A percentile compares a stretch with the other conserved stretches of the same genome.
phyloP scores from a whole-genome alignment of 2,329 filamentous ascomycete genomes.

The Ceratocystis albifundus region DNA sequence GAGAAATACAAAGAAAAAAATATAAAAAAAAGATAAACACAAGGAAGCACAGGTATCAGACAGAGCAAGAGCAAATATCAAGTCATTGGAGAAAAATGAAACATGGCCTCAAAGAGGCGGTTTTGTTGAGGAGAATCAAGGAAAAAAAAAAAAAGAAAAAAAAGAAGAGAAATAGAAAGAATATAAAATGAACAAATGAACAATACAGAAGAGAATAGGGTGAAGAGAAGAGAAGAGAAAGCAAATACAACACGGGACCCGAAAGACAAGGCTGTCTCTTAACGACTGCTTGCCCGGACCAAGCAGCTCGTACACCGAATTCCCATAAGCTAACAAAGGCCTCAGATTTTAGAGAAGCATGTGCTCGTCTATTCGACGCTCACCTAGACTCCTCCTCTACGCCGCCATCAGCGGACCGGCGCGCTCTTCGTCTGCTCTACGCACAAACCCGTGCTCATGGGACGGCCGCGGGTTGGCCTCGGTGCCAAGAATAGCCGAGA shows the following conservation, averaged over 20 bases:
- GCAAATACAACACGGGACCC: constrained; percentile 15
- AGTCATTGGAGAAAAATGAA: constrained; percentile 14
- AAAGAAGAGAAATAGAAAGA: constrained; percentile 16
- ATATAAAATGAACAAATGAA: constrained; percentile 11
- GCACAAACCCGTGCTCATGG: constrained; percentile 35
- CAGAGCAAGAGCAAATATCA: neutral
- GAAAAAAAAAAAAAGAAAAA: neutral
- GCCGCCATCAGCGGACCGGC: neutral
- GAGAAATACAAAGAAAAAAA: too few relatives aligned
- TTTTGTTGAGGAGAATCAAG: constrained; percentile 10
- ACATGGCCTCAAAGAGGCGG: neutral
- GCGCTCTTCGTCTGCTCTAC: constrained; percentile 40
- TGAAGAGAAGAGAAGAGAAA: constrained; percentile 18
- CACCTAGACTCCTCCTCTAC: neutral
- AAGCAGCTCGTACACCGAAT: constrained; percentile 7
- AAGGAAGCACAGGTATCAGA: constrained; percentile 1
- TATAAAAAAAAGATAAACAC: too few relatives aligned
- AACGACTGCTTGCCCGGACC: constrained; percentile 14
- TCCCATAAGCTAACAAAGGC: constrained; percentile 12
- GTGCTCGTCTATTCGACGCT: neutral
- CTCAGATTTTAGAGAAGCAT: constrained; percentile 13
- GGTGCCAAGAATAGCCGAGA: constrained; percentile 51
- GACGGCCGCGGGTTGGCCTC: constrained; percentile 43
- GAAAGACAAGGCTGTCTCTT: constrained; percentile 3
- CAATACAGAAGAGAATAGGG: constrained; percentile 16